Evolutionary conservation across 2,329 filamentous ascomycete species (phyloP), one percentile per base, ranked within the genome.

Genomic region (Geosmithia flava): DNA sequence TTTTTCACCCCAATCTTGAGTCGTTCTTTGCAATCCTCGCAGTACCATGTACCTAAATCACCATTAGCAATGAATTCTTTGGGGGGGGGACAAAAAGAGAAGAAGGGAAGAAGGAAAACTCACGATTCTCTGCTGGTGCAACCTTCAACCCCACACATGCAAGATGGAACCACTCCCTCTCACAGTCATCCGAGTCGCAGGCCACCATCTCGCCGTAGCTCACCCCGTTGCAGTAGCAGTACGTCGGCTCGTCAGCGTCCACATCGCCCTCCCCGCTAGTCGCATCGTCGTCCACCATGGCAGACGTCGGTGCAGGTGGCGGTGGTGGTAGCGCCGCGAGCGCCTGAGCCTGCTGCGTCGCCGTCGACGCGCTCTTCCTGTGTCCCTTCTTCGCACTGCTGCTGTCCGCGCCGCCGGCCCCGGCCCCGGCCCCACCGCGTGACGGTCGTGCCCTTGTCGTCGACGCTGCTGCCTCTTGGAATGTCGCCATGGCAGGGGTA

Each of bases 131-230:
- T 50, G 78, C 81, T n/a, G 87, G 87, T 47, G 86, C 84, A 50
- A 84, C 84, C 56, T 83, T 85, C 56, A 93, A 65, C 23, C 87
- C 87, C 29, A 88, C 86, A 62, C 87, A 93, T 46, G 82, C 83
- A 46, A 93, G 67, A 70, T 90, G 86, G 68, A 90, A 91, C 86
- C 86, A 90, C 64, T 90, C 85, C 52, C 79, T 75, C 54, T 78
- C 75, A 64, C 86, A 90, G 45, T 78, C 76, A 50, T 83, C 76
- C 7, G 80, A 80, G 60, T 90, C 86, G 59, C 85, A 90, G 2
- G 83, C 86, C 42, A 90, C 84, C 86, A 90, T 90, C 65, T 87
- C 85, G 19, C 86, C 85, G 59, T 88, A 90, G 57, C 84, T 88
- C 48, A 88, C 81, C 45, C 81, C 77, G 55, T 88, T 84, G 62